A percentile compares a stretch with the other conserved stretches of the same genome.
phyloP scores from a whole-genome alignment of 2,329 filamentous ascomycete species.

The Aspergillus floridensis region DNA sequence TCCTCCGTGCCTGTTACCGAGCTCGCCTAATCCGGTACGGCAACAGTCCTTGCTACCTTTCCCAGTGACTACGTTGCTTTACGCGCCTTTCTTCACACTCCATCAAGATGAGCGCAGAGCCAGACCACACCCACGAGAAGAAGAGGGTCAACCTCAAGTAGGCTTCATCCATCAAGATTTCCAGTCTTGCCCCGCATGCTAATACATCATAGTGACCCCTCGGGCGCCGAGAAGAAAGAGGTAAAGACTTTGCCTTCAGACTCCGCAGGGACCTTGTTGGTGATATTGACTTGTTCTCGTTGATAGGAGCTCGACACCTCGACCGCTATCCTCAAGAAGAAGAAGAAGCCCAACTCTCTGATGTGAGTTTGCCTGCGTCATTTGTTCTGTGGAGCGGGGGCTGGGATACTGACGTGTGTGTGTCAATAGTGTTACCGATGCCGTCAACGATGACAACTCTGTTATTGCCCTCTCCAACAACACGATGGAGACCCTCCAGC shows the following conservation, averaged over 20 bases:
- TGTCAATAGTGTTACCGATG: constrained; percentile 80
- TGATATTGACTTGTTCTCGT: constrained; percentile 18
- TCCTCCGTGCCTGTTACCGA: constrained; percentile 18
- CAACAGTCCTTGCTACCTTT: constrained; percentile 18
- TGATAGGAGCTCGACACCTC: constrained; percentile 80
- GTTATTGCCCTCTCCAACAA: constrained; percentile 97
- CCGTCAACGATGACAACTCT: constrained; percentile 98
- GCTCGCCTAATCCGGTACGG: constrained; percentile 17
- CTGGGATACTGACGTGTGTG: constrained; percentile 22
- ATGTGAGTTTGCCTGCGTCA: constrained; percentile 62
- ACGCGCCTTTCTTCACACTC: constrained; percentile 25
- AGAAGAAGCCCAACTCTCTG: constrained; percentile 99
- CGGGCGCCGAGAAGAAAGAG: constrained; percentile 80
- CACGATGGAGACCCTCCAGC: constrained; percentile 96
- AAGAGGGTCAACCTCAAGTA: constrained; percentile 82
- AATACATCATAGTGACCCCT: constrained; percentile 68
- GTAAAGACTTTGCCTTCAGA: constrained; percentile 47
- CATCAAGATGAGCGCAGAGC: constrained; percentile 68
- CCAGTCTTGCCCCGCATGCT: constrained; percentile 32
- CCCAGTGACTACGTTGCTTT: constrained; percentile 23
- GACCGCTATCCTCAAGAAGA: constrained; percentile 98
- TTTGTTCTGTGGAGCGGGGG: constrained; percentile 2
- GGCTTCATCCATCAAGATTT: constrained; percentile 36
- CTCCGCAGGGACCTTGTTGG: constrained; percentile 39
- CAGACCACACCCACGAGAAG: constrained; percentile 63